Percentiles rank a stretch among this genome's conserved stretches.
These are phyloP conservation scores for Hypoxylon sp. DNA, from an alignment of 2,329 filamentous ascomycete species.

Conservation along the genomic window DNA sequence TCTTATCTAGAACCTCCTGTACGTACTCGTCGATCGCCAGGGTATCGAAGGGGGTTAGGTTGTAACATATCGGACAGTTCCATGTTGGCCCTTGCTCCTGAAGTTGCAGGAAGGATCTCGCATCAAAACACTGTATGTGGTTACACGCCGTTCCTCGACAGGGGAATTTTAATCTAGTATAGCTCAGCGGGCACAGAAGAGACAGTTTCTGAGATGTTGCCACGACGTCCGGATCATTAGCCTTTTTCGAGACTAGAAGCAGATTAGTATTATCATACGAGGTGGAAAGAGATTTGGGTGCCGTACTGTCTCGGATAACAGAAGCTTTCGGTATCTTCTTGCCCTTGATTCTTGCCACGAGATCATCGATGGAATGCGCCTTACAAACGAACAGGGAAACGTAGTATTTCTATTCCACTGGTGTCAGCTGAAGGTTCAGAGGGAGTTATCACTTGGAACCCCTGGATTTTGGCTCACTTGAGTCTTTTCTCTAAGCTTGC, in stretches of 20 bases:
- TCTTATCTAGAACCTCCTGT: slow-evolving; percentile 83
- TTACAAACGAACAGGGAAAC: slow-evolving; percentile 81
- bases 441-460: slow-evolving; percentile 36
- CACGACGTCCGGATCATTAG: slow-evolving; percentile 88
- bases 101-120: slow-evolving; percentile 88
- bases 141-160: slow-evolving; percentile 83
- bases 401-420: slow-evolving; percentile 72
- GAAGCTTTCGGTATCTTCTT: slow-evolving; percentile 82
- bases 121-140: slow-evolving; percentile 96
- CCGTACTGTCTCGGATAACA: slow-evolving; percentile 85
- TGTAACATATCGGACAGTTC: slow-evolving; percentile 95
- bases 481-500: slow-evolving; percentile 38
- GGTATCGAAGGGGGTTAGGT: slow-evolving; percentile 80
- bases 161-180: slow-evolving; percentile 81
- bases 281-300: slow-evolving; percentile 1
- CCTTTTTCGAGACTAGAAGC: slow-evolving; percentile 77
- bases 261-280: slow-evolving; percentile 39
- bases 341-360: slow-evolving; percentile 74
- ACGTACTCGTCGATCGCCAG: slow-evolving; percentile 92
- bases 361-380: slow-evolving; percentile 74
- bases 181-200: slow-evolving; percentile 91
- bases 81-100: slow-evolving; percentile 97
- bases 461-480: slow-evolving; percentile 47
- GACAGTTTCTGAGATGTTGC: slow-evolving; percentile 90
- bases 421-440: slow-evolving; percentile 36